Base-by-base conservation (phyloP, 2,329 filamentous ascomycete genomes). In the Fusarium brachygibbosum region DNA sequence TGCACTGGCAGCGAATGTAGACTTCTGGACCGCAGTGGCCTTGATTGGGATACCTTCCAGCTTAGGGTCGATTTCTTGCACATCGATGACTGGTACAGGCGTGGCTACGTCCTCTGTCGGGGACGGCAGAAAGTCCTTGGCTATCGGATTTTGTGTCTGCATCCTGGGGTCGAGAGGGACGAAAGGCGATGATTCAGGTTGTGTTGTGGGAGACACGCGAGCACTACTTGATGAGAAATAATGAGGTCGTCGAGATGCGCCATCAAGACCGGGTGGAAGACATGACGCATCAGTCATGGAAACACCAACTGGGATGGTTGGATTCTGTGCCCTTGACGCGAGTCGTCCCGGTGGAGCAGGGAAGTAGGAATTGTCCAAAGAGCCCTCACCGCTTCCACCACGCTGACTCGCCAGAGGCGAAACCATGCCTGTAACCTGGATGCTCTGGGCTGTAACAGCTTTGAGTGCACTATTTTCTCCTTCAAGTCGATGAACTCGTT, bases 21-120 rank as follows among this genome's bases (percentile, higher is more conserved):
- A 71, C 68, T 80, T 84, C 71, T 85, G 82, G 16, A 89, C 79
- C 2, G 86, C 86, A 16, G 82, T 83, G 7, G 83, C 81, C 74
- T 84, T 87, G 68, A 90, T 81, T 2, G 84, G 82, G 51, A 90
- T 86, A 9, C 87, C 87, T 73, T 90, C 88, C n/a, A 89, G 78
- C 31, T 84, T 83, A 5, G 87, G 86, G 68, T 88, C 83, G 28
- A 89, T 85, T 62, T 85, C 83, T 42, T 85, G 82, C 12, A 90
- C 84, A 61, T 89, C 87, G 51, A 90, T 86, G 29, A 85, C 81
- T 6, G 84, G 82, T 2, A 83, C 76, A 17, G 77, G 80, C 6
- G 75, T 76, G 28, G 76, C 63, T 10, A 44, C 55, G 2, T 76
- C 76, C 44, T 79, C 77, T 21, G 78, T 74, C 6, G 75, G 75